Evolutionary conservation across 2,329 filamentous ascomycete species (phyloP).

Genomic region (Penicillium griseofulvum): DNA sequence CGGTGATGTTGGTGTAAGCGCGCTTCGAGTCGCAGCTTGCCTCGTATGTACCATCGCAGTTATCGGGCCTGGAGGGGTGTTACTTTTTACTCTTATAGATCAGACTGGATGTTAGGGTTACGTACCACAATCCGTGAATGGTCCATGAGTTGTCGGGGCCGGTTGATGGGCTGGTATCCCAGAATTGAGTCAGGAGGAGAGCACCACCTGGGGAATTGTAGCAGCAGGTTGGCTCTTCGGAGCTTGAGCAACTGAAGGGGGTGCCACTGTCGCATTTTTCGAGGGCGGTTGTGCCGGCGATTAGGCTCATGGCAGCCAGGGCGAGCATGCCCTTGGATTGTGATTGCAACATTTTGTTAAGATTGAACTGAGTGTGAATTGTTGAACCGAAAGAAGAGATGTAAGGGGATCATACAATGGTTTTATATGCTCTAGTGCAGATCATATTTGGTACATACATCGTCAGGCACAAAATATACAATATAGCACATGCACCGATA

Average conservation of each 20-base stretch:
- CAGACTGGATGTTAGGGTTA: not conserved
- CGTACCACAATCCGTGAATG: slow-evolving; percentile 56
- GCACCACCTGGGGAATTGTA: slow-evolving; percentile 59
- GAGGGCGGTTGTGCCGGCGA: slow-evolving; percentile 24
- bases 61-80: slow-evolving; percentile 41
- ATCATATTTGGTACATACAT: not conserved
- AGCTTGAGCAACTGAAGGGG: slow-evolving; percentile 57
- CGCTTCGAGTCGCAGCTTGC: slow-evolving; percentile 55
- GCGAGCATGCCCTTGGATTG: slow-evolving; percentile 23
- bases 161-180: slow-evolving; percentile 56
- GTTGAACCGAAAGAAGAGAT: not conserved
- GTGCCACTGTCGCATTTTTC: slow-evolving; percentile 34
- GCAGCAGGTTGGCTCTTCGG: slow-evolving; percentile 54
- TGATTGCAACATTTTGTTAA: slow-evolving; percentile 1
- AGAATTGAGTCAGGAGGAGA: slow-evolving; percentile 59
- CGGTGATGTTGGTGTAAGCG: slow-evolving; percentile 57
- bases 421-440: not conserved
- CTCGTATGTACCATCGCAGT: slow-evolving; percentile 59
- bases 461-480: slow-evolving; percentile 4
- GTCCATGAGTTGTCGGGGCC: slow-evolving; percentile 59
- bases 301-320: slow-evolving; percentile 21
- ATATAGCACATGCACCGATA: slow-evolving; percentile 30
- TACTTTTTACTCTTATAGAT: not conserved
- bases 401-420: not conserved
- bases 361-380: not conserved